These are phyloP conservation scores for Tieghemiomyces parasiticus DNA, from an alignment of 192 early-diverging fungal species.

Conservation along the genomic window DNA sequence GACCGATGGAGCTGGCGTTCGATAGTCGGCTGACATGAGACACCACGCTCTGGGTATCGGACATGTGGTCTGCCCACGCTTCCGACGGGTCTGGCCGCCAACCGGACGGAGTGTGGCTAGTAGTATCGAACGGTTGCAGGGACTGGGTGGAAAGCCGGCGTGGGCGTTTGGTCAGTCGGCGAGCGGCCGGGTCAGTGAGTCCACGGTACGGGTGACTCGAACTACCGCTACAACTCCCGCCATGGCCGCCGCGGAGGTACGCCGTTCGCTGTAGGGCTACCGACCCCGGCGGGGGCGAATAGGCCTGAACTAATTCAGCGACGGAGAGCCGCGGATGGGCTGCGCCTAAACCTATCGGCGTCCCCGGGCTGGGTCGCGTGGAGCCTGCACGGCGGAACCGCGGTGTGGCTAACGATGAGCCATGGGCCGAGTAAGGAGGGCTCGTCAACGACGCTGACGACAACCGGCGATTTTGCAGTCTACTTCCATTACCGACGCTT, in stretches of 20 bases:
- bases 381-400: neutral
- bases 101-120: neutral
- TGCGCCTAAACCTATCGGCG: neutral
- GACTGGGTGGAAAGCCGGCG: neutral
- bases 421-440: neutral
- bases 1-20: neutral
- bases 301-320: neutral
- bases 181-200: neutral
- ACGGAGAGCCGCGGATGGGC: neutral
- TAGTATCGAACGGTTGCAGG: neutral
- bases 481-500: neutral
- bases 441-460: neutral
- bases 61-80: neutral
- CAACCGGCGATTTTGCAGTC: neutral
- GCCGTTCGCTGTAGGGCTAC: neutral
- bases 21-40: neutral
- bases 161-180: neutral
- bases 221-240: neutral
- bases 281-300: neutral
- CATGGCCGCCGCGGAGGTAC: neutral
- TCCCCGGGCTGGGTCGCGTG: neutral
- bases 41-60: neutral
- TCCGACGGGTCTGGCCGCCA: neutral
- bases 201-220: neutral
- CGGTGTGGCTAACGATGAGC: neutral